Conservation (phyloP, 495 filamentous ascomycete species). For the Daldinia vernicosa region DNA sequence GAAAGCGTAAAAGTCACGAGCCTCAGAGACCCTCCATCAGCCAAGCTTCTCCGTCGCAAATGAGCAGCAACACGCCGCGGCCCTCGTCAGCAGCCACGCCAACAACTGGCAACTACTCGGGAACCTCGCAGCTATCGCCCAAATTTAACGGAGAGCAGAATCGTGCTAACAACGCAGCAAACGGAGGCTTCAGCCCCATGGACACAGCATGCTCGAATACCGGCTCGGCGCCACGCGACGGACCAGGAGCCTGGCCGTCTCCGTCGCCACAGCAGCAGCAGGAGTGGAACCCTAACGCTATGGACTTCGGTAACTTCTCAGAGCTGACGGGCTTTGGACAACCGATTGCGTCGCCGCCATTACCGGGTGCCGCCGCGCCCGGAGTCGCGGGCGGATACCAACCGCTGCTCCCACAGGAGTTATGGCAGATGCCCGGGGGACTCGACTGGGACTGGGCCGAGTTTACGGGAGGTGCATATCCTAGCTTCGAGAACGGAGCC, state of each 20-base stretch:
- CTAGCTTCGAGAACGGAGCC: slow-evolving; percentile 62
- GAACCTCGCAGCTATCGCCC: slow-evolving; percentile 51
- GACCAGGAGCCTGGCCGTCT: slow-evolving; percentile 34
- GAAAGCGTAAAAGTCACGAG: slow-evolving; percentile 80
- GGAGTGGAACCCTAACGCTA: slow-evolving; percentile 40
- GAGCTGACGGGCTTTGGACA: slow-evolving; percentile 59
- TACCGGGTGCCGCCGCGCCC: slow-evolving; percentile 25
- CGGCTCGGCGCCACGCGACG: slow-evolving; percentile 40
- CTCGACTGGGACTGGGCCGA: slow-evolving; percentile 99
- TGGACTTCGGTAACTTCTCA: slow-evolving; percentile 57
- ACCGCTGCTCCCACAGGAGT: slow-evolving; percentile 93
- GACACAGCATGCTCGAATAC: slow-evolving; percentile 43
- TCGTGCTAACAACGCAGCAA: slow-evolving; percentile 41
- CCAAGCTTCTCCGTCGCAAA: slow-evolving; percentile 23
- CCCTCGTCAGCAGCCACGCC: slow-evolving; percentile 44
- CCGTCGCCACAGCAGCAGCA: slow-evolving; percentile 16
- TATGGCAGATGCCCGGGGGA: slow-evolving; percentile 96
- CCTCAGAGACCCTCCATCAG: slow-evolving; percentile 41
- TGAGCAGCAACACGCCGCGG: slow-evolving; percentile 18
- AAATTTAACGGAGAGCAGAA: slow-evolving; percentile 52
- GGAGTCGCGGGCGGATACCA: slow-evolving; percentile 64
- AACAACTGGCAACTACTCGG: slow-evolving; percentile 42
- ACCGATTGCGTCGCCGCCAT: slow-evolving; percentile 53
- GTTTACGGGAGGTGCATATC: slow-evolving; percentile 68
- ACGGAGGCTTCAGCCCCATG: slow-evolving; percentile 50